phyloP scores from a whole-genome alignment of 192 early-diverging fungal genomes.

The Glomus cerebriforme region DNA sequence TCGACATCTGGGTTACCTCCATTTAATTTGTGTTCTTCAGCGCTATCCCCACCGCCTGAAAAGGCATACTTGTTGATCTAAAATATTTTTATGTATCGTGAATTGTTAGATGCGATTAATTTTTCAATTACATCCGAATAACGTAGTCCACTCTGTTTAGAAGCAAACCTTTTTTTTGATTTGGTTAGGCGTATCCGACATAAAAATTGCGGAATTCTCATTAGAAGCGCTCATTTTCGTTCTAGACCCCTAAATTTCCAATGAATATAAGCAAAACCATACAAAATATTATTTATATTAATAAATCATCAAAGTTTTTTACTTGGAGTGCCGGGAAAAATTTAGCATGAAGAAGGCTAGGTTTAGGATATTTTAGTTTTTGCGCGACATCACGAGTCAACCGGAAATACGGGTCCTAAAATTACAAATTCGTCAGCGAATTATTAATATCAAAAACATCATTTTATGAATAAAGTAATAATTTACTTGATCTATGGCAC shows the following conservation, averaged over 20 bases:
- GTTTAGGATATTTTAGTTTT: slow-evolving; percentile 95
- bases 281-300: background rate
- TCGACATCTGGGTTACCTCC: slow-evolving; percentile 97
- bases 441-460: background rate
- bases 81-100: background rate
- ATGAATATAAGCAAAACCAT: slow-evolving; percentile 7
- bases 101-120: background rate
- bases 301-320: background rate
- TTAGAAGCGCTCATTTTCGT: slow-evolving; percentile 96
- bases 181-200: slow-evolving; percentile 85
- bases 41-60: slow-evolving; percentile 85
- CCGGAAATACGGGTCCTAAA: slow-evolving; percentile 93
- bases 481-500: slow-evolving; percentile 88
- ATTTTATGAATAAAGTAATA: background rate
- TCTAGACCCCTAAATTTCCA: slow-evolving; percentile 64
- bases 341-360: slow-evolving; percentile 87
- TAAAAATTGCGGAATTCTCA: slow-evolving; percentile 87
- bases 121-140: background rate
- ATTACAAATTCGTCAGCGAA: background rate
- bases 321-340: slow-evolving; percentile 94
- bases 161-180: slow-evolving; percentile 86
- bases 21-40: slow-evolving; percentile 77
- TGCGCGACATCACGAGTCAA: slow-evolving; percentile 92
- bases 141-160: no score
- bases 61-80: slow-evolving; percentile 92